phyloP scores from a whole-genome alignment of 768 basidiomycete species.

The Pleurotus sapidus region DNA sequence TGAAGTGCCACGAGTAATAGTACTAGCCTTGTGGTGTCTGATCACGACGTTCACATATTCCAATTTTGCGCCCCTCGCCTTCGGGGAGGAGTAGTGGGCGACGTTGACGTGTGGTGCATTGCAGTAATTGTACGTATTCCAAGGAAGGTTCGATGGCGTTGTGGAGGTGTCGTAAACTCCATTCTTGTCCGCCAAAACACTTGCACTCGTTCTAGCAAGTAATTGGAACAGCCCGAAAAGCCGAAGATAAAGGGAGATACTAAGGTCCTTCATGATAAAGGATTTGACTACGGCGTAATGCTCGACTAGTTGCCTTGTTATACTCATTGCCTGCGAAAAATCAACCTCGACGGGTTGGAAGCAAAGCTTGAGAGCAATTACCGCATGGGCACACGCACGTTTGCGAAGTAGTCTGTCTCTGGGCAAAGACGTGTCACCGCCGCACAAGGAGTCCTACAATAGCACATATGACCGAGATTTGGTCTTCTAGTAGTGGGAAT shows the following conservation, averaged over 20 bases:
- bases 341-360: background rate
- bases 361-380: background rate
- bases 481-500: too few relatives aligned
- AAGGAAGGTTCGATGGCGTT: constrained; percentile 11
- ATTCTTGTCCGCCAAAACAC: background rate
- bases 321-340: constrained; percentile 8
- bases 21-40: constrained; percentile 14
- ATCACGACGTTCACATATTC: constrained; percentile 14
- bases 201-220: background rate
- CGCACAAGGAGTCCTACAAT: too few relatives aligned
- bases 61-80: constrained; percentile 5
- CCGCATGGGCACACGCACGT: constrained; percentile 6
- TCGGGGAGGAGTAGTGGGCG: constrained; percentile 9
- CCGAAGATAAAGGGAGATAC: background rate
- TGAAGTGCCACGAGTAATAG: background rate
- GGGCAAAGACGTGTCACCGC: background rate
- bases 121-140: constrained; percentile 17
- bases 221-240: background rate
- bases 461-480: too few relatives aligned
- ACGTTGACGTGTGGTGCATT: constrained; percentile 15
- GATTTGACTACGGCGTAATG: background rate
- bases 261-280: background rate
- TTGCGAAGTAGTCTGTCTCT: background rate
- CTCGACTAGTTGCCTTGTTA: background rate
- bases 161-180: constrained; percentile 13